phyloP scores from a whole-genome alignment of 441 rosid genomes.

The Omphalea diandra region DNA sequence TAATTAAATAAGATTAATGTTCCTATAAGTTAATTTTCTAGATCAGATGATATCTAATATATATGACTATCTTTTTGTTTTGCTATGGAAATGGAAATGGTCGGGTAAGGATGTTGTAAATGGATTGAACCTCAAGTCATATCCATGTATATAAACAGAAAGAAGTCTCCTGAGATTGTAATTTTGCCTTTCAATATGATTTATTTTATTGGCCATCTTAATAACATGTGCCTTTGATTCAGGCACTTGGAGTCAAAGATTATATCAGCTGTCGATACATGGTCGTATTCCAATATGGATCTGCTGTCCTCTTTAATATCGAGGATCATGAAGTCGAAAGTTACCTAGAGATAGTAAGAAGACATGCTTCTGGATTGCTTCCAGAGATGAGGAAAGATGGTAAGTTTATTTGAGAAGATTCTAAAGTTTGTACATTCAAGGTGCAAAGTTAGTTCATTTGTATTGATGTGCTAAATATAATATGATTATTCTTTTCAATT shows the following conservation, averaged over 20 bases:
- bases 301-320: conserved; percentile 85
- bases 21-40: not conserved
- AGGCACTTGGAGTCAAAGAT: conserved; percentile 53
- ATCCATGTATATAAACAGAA: not conserved
- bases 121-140: not conserved
- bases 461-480: not conserved
- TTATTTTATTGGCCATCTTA: not conserved
- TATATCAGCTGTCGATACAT: conserved; percentile 52
- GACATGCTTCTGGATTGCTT: conserved; percentile 80
- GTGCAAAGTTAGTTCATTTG: not conserved
- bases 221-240: conserved; percentile 11
- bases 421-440: not conserved
- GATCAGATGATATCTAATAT: not conserved
- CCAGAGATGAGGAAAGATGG: conserved; percentile 84
- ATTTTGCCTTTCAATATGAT: not conserved
- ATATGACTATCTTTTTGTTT: not conserved
- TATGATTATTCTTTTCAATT: not conserved
- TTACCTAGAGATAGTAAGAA: conserved; percentile 60
- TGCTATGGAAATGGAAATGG: too few species aligned
- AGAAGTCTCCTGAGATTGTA: not conserved
- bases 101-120: not conserved
- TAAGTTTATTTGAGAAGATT: conserved; percentile 21
- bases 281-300: conserved; percentile 91
- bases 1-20: not conserved
- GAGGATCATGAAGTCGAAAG: conserved; percentile 69